Conservation (phyloP, 2,329 filamentous ascomycete species). For the Alternaria rosae region DNA sequence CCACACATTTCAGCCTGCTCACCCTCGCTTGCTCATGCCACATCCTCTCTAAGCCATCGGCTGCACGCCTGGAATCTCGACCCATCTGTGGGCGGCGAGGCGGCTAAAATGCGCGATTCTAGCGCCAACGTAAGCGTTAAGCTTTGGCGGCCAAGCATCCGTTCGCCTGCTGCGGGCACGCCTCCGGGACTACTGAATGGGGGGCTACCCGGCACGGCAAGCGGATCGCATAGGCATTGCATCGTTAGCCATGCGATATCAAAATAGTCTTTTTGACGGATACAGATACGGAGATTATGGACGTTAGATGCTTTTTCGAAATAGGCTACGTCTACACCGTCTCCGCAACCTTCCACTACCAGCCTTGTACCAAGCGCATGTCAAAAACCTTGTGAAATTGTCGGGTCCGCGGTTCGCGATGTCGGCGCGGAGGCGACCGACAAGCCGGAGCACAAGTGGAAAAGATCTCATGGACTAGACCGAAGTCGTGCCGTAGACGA, state of each 20-base stretch:
- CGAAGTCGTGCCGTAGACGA: slow-evolving; percentile 2
- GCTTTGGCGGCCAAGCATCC: slow-evolving; percentile 20
- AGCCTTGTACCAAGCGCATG: slow-evolving; percentile 1
- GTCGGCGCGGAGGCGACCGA: slow-evolving; percentile 1
- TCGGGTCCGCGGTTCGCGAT: slow-evolving; percentile 1
- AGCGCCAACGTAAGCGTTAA: slow-evolving; percentile 6
- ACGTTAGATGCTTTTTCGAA: not conserved
- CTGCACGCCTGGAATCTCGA: slow-evolving; percentile 25
- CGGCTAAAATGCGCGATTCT: slow-evolving; percentile 17
- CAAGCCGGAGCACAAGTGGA: not conserved
- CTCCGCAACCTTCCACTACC: not conserved
- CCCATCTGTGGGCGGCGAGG: slow-evolving; percentile 13
- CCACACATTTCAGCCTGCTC: not conserved
- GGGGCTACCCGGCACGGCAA: slow-evolving; percentile 8
- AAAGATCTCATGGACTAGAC: not conserved
- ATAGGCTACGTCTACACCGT: slow-evolving; percentile 3
- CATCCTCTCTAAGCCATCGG: not conserved
- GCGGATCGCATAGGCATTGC: slow-evolving; percentile 7
- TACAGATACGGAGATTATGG: not conserved
- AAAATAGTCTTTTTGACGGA: slow-evolving; percentile 1
- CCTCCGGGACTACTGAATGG: slow-evolving; percentile 16
- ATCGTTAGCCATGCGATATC: slow-evolving; percentile 10
- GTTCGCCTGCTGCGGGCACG: slow-evolving; percentile 6
- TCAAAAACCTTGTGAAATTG: not conserved
- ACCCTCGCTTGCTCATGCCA: not conserved